Base-by-base conservation (phyloP, 225 moss, liverwort and hornwort genomes). In the Straminergon stramineum region DNA sequence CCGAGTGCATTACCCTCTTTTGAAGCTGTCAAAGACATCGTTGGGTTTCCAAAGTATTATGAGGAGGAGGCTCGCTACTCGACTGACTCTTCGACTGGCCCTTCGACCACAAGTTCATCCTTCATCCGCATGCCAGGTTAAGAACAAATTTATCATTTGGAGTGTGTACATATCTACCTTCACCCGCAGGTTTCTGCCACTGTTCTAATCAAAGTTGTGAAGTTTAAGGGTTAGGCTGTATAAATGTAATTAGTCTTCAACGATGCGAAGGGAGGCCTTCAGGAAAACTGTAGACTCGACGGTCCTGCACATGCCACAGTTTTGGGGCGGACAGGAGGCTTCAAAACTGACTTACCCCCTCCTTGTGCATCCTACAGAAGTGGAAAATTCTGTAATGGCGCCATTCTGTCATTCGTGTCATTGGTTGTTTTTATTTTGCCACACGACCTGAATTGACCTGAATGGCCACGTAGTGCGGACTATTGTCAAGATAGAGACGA, bases 51-150 rank as follows among this genome's bases (percentile, higher is more conserved):
- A 48, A 89, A 93, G 69, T 99, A 96, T 89, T 96, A 95, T 86
- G 92, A 94, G 61, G 97, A 99, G 91, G 95, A 96, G 86, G 92
- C 94, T 76, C 95, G 94, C 73, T 99, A 99, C 88, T 90, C 94
- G 55, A 75, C 90, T 84, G 78, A 74, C 61, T 87, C 86, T 80
- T 84, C 87, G 79, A 75, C 84, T 68, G 73, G 86, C 15, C 34
- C 82, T 63, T 63, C 82, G 34, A 64, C 82, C 64, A 64, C 82
- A 71, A 84, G 82, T 77, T 64, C 92, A 82, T 89, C 92, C 57
- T 83, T 75, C 79, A 84, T 73, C 67, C 90, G 90, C 86, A 37
- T 57, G 85, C 88, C 87, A 94, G 94, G 95, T 95, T 85, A 69
- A 76, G 86, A 87, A 83, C 86, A 68, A 84, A 52, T n/a, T 79